Evolutionary conservation across 2,329 filamentous ascomycete species (phyloP).

Genomic region (Dactylellina leptospora): DNA sequence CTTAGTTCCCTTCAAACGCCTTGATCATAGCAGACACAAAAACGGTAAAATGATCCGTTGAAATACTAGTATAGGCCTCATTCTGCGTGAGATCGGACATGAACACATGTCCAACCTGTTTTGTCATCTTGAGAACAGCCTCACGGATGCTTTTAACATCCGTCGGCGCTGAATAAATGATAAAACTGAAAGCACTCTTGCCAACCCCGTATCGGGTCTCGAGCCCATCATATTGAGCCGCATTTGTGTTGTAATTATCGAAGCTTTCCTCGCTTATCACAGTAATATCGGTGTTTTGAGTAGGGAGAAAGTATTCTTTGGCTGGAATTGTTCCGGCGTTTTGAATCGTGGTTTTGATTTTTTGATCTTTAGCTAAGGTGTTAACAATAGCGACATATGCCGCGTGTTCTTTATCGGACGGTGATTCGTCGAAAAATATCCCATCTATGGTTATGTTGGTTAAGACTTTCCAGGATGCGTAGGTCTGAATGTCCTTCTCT

Average conservation of each 20-base stretch:
- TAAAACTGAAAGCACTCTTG: constrained; percentile 33
- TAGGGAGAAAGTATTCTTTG: constrained; percentile 27
- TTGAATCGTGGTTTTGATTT: constrained; percentile 27
- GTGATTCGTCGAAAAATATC: constrained; percentile 49
- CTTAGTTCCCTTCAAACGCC: constrained; percentile 7
- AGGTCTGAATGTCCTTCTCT: constrained; percentile 20
- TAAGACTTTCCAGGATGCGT: constrained; percentile 25
- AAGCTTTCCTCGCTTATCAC: constrained; percentile 33
- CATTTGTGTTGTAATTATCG: constrained; percentile 14
- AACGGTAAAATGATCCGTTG: constrained; percentile 10
- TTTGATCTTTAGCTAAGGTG: constrained; percentile 29
- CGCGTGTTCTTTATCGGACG: constrained; percentile 2
- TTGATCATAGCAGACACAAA: constrained; percentile 42
- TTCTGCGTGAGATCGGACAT: constrained; percentile 25
- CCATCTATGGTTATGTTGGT: constrained; percentile 35
- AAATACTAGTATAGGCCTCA: constrained; percentile 21
- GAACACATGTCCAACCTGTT: constrained; percentile 39
- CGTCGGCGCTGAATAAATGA: constrained; percentile 34
- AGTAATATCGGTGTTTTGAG: constrained; percentile 38
- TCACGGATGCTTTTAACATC: constrained; percentile 13
- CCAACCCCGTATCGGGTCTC: constrained; percentile 25
- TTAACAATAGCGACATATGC: constrained; percentile 29
- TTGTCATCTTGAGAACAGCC: constrained; percentile 29
- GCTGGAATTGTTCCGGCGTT: constrained; percentile 34
- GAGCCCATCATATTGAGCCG: constrained; percentile 12